Conservation (phyloP, 176 grass and related monocot species). For the Cymbopogon citratus region DNA sequence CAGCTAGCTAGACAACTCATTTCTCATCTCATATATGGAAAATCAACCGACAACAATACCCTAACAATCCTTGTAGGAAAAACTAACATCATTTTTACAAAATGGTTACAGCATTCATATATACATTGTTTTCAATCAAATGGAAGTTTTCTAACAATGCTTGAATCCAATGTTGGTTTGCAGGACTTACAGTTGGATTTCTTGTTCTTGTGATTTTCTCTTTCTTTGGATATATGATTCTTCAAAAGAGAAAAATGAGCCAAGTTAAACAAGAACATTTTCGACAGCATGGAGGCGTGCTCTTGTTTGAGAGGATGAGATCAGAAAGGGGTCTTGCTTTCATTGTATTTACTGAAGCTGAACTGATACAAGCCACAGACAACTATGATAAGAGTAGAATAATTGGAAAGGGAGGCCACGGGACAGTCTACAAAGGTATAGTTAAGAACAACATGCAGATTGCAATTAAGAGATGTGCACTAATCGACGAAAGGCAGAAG, state of each 20-base stretch:
- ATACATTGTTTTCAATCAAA: not conserved
- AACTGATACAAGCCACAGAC: conserved; percentile 33
- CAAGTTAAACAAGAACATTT: conserved; percentile 35
- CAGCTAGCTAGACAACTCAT: not conserved
- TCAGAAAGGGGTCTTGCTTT: conserved; percentile 26
- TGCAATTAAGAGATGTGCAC: not conserved
- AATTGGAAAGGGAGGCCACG: conserved; percentile 40
- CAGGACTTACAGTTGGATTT: not conserved
- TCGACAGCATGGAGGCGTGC: conserved; percentile 4
- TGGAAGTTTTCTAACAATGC: not conserved
- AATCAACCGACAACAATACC: not conserved
- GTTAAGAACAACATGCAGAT: not conserved
- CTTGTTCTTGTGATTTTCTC: not conserved
- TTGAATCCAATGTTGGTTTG: not conserved
- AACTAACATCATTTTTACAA: too few species aligned
- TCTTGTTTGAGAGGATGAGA: conserved; percentile 35
- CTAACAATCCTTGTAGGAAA: not conserved
- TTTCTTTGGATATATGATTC: not conserved
- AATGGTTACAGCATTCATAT: not conserved
- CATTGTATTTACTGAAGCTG: conserved; percentile 30
- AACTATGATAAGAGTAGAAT: conserved; percentile 35
- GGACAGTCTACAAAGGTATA: not conserved
- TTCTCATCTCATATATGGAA: not conserved
- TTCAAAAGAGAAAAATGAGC: conserved; percentile 10
- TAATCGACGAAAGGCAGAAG: not conserved